Base-by-base conservation (phyloP, 2,329 filamentous ascomycete genomes). In the Xylariaceae sp. region DNA sequence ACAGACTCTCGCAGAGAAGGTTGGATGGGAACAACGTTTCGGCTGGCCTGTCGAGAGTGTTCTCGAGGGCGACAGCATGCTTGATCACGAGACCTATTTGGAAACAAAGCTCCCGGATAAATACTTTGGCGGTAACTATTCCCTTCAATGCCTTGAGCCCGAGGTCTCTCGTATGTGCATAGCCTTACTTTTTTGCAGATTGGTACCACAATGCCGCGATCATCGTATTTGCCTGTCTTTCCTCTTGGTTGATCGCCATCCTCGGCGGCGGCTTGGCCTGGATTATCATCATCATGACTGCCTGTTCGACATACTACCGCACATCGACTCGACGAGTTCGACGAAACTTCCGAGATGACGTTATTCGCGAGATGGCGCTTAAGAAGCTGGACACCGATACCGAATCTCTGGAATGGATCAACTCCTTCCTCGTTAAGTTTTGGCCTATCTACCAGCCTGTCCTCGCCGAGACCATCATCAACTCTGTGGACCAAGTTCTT, bases 381-480 rank as follows among this genome's bases (percentile, higher is more conserved):
- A 88, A 88, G 74, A 89, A 83, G 69, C 79, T 99, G 56, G 94
- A 97, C 68, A 94, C 87, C 7, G 94, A 99, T 68, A 86, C 86
- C 30, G 94, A 99, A 76, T 94, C 89, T 58, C 80, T 99, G 53
- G 94, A 99, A 74, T 99, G 94, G 94, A 97, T 99, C 74, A 99
- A 99, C 80, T 96, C 91, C 68, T 99, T 99, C 77, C 74, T 99
- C 68, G 86, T 95, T 76, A 99, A 99, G 74, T 99, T 99, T 78
- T 99, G 94, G 94, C 94, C 94, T 63, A 99, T 99, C 70, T 97
- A 96, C 73, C 91, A 94, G 57, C 94, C 94, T 1, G 90, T 97
- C 8, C 83, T 99, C 10, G 93, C 92, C 62, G 86, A 94, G 67
- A 95, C 91, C 18, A 89, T 99, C 69, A 89, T 97, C 75, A 91